These are phyloP conservation scores for Pestalotiopsis fici DNA, from an alignment of 2,329 filamentous ascomycete species.

Conservation along the genomic window DNA sequence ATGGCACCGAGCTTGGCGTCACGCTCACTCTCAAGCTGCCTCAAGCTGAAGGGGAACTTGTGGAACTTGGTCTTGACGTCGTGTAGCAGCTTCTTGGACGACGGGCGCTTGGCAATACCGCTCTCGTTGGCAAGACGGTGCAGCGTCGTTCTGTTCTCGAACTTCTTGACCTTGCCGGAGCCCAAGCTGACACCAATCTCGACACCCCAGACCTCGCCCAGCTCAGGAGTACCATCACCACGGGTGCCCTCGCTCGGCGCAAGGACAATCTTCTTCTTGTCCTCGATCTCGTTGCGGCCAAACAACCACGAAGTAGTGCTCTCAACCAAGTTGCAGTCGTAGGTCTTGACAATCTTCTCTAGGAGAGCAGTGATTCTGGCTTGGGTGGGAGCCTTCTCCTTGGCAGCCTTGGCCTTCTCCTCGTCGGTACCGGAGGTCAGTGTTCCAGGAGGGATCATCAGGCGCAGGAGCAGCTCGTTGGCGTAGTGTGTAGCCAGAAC, in stretches of 20 bases:
- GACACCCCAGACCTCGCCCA: constrained; percentile 96
- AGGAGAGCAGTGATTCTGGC: constrained; percentile 82
- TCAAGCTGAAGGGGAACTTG: constrained; percentile 94
- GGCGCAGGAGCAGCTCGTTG: constrained; percentile 88
- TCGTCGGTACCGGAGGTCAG: constrained; percentile 83
- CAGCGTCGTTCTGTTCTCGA: constrained; percentile 85
- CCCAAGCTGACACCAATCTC: constrained; percentile 92
- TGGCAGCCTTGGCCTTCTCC: constrained; percentile 89
- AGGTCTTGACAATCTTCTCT: constrained; percentile 89
- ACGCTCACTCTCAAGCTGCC: constrained; percentile 95
- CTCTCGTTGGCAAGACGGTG: constrained; percentile 92
- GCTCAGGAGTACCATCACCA: constrained; percentile 85
- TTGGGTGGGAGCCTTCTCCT: constrained; percentile 82
- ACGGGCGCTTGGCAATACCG: constrained; percentile 91
- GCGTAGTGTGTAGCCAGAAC: constrained; percentile 90
- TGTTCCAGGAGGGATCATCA: constrained; percentile 90
- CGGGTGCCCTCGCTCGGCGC: constrained; percentile 83
- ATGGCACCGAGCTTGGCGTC: constrained; percentile 94
- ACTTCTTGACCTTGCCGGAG: constrained; percentile 90
- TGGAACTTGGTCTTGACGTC: constrained; percentile 98
- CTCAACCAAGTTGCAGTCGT: constrained; percentile 91
- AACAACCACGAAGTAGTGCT: constrained; percentile 98
- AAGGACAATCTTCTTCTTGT: constrained; percentile 95
- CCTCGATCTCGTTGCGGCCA: constrained; percentile 96
- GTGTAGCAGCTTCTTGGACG: constrained; percentile 87